phyloP scores from a whole-genome alignment of 805 yeast species.

The Starmerella geochares region DNA sequence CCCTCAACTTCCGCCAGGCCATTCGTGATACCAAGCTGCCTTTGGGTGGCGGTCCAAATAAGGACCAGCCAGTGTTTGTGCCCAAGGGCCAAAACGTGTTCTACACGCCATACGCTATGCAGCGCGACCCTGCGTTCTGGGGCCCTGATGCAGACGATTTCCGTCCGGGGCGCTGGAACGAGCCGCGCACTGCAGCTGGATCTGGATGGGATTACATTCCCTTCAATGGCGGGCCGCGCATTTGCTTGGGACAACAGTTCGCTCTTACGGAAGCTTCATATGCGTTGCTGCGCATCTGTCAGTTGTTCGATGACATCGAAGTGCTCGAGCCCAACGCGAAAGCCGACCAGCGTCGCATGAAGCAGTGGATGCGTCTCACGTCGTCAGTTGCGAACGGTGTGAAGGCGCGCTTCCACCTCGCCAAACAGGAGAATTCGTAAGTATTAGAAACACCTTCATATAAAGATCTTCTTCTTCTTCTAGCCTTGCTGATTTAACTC shows the following conservation, averaged over 20 bases:
- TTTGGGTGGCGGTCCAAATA: slow-evolving; percentile 42
- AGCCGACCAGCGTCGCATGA: slow-evolving; percentile 8
- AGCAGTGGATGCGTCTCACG: slow-evolving; percentile 23
- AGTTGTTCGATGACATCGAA: slow-evolving; percentile 28
- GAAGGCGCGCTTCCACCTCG: slow-evolving; percentile 14
- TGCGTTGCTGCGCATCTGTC: slow-evolving; percentile 35
- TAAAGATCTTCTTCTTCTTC: too few relatives aligned
- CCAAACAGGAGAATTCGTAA: not conserved
- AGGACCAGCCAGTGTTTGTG: slow-evolving; percentile 34
- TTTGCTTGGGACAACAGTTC: slow-evolving; percentile 48
- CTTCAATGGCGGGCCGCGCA: slow-evolving; percentile 48
- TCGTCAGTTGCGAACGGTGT: slow-evolving; percentile 26
- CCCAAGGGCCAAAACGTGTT: slow-evolving; percentile 38
- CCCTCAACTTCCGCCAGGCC: slow-evolving; percentile 40
- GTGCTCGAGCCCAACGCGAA: slow-evolving; percentile 18
- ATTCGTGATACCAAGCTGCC: slow-evolving; percentile 41
- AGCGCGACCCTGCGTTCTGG: slow-evolving; percentile 35
- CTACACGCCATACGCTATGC: slow-evolving; percentile 37
- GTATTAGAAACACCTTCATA: too few relatives aligned
- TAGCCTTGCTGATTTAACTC: too few relatives aligned
- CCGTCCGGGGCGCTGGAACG: slow-evolving; percentile 43
- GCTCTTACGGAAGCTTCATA: slow-evolving; percentile 46
- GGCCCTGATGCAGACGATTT: slow-evolving; percentile 40
- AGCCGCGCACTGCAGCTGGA: slow-evolving; percentile 26
- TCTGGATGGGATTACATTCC: slow-evolving; percentile 44